Evolutionary conservation across 257 asterid genomes (phyloP), one percentile per base, ranked within the genome.

Genomic region (Apocynum venetum): DNA sequence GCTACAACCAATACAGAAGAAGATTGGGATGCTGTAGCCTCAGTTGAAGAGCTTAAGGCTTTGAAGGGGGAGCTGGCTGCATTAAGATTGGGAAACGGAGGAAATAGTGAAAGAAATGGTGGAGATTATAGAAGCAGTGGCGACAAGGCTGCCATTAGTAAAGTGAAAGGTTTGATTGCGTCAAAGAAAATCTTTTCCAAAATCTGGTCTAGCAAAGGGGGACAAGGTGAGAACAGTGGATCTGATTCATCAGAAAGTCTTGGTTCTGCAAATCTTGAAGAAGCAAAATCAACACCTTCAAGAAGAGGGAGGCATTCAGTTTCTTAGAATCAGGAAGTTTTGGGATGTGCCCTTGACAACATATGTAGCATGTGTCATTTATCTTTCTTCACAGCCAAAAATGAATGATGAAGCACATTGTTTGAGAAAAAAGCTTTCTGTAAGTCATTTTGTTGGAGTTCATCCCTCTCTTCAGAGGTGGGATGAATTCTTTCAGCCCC

Each of bases 21-120:
- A 89, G 98, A 95, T 8, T 95, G 98, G 98, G 98, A 95, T 9
- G 98, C 92, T 3, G 91, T 91, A 9, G 97, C 97, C 25, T 90
- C 98, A 4, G 91, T 90, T 0, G 98, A 93, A 72, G 98, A 95
- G 83, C 96, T 95, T 71, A 80, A 91, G 78, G 93, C 97, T 20
- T 87, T 92, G 61, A 86, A 96, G 75, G 91, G 98, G 1, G 98
- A 92, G 87, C 84, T 95, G 49, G 93, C 98, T 0, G 89, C 98
- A 38, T 70, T 95, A 63, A 83, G 96, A 64, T 5, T 92, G 83
- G 94, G 93, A 8, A 89, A 89, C 17, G 97, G 89, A 72, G 85
- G 81, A 31, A 78, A 74, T 40, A 69, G 53, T 0, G 92, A 83
- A 36, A 84, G 88, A 79, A 88, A 81, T 47, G 80, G 77, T 20